Evolutionary conservation across 257 asterid species (phyloP).

Genomic region (Oldenlandia corymbosa): DNA sequence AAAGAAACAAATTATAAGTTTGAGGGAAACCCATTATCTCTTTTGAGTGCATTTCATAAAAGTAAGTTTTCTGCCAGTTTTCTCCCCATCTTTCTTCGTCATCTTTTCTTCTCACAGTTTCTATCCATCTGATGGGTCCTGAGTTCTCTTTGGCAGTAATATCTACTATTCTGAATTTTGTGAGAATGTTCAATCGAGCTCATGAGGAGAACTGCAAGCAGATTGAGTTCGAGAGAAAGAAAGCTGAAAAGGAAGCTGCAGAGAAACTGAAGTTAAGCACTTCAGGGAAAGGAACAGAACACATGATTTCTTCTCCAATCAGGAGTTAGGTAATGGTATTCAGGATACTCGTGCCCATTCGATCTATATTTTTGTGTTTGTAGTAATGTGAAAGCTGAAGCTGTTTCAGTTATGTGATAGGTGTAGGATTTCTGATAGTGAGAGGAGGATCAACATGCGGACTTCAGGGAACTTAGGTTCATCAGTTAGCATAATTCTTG

Average conservation of each 20-base stretch:
- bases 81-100: not conserved
- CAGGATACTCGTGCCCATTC: not conserved
- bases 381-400: not conserved
- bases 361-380: not conserved
- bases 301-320: constrained; percentile 28
- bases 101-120: not conserved
- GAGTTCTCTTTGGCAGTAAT: constrained; percentile 44
- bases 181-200: constrained; percentile 76
- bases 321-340: constrained; percentile 14
- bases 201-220: constrained; percentile 86
- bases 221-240: constrained; percentile 69
- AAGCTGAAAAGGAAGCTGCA: constrained; percentile 84
- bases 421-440: not conserved
- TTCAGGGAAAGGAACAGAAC: constrained; percentile 33
- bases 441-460: not conserved
- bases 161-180: constrained; percentile 70
- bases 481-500: not conserved
- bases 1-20: too few relatives aligned
- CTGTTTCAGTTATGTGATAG: not conserved
- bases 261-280: constrained; percentile 37
- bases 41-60: not conserved
- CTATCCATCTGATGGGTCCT: not conserved
- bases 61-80: not conserved
- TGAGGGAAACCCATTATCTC: not conserved
- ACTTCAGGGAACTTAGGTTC: not conserved